phyloP scores from a whole-genome alignment of 768 basidiomycete species.

The Terana coerulea region DNA sequence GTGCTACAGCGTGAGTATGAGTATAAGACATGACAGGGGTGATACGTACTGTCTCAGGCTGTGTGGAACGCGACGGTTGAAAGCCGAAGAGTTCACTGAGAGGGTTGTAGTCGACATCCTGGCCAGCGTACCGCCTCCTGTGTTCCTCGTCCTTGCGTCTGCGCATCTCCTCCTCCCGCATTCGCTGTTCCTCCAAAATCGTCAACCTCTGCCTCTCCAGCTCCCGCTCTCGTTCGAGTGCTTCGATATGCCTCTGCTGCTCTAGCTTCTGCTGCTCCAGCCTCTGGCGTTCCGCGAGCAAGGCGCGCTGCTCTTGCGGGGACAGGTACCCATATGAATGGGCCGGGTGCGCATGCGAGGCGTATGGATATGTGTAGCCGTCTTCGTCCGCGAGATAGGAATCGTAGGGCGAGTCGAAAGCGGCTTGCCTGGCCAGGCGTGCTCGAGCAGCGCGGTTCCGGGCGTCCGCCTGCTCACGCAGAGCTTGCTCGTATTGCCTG shows the following conservation, averaged over 20 bases:
- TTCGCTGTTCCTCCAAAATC: constrained; percentile 14
- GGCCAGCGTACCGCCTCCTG: too few relatives aligned
- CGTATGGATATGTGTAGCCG: constrained; percentile 14
- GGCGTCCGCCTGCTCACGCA: constrained; percentile 26
- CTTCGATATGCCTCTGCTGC: constrained; percentile 8
- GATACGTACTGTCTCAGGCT: constrained; percentile 3
- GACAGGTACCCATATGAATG: constrained; percentile 1
- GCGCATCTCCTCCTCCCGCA: constrained; percentile 21
- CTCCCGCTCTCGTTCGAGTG: constrained; percentile 12
- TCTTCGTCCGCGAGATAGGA: constrained; percentile 22
- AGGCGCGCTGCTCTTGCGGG: not conserved
- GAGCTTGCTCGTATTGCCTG: constrained; percentile 23
- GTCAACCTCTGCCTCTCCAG: constrained; percentile 5
- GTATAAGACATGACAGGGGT: not conserved
- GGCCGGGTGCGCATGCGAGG: too few relatives aligned
- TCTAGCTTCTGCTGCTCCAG: not conserved
- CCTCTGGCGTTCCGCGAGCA: constrained; percentile 7
- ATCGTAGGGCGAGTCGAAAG: constrained; percentile 17
- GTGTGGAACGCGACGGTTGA: constrained; percentile 1
- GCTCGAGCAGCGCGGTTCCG: constrained; percentile 26
- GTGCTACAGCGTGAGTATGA: not conserved
- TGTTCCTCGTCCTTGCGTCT: constrained; percentile 19
- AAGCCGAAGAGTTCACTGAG: constrained; percentile 19
- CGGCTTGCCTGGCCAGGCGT: constrained; percentile 19
- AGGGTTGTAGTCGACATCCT: too few relatives aligned